These are phyloP conservation scores for Nitzschia sp. DNA, from an alignment of 108 stramenopile genomes.

Conservation along the genomic window DNA sequence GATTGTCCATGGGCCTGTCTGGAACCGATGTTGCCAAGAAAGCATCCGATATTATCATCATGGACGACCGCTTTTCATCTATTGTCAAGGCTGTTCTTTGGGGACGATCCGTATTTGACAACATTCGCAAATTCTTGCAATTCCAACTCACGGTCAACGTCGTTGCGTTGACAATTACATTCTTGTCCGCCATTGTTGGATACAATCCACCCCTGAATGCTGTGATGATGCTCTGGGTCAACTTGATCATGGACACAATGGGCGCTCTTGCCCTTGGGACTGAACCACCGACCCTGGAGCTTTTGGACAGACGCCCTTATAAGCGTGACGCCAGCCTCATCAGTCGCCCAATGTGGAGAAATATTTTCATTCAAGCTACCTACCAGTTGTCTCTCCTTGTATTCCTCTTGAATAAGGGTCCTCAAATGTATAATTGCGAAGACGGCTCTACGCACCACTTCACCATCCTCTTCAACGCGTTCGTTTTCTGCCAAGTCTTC, in stretches of 20 bases:
- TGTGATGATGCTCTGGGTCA: slow-evolving; percentile 99
- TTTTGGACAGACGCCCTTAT: slow-evolving; percentile 83
- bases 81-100: slow-evolving; percentile 97
- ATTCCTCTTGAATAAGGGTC: slow-evolving; percentile 62
- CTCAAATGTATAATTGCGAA: slow-evolving; percentile 60
- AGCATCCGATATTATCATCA: slow-evolving; percentile 98
- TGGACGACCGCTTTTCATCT: slow-evolving; percentile 99
- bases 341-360: slow-evolving; percentile 82
- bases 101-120: slow-evolving; percentile 98
- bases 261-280: slow-evolving; percentile 98
- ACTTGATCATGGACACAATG: slow-evolving; percentile 98
- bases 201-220: slow-evolving; percentile 96
- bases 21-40: slow-evolving; percentile 99
- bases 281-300: slow-evolving; percentile 85
- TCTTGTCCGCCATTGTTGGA: slow-evolving; percentile 92
- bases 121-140: slow-evolving; percentile 98
- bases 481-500: slow-evolving; percentile 92
- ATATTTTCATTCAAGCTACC: slow-evolving; percentile 79
- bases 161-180: slow-evolving; percentile 95
- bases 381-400: slow-evolving; percentile 74
- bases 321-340: slow-evolving; percentile 72
- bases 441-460: slow-evolving; percentile 77
- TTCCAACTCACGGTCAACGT: slow-evolving; percentile 98
- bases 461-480: slow-evolving; percentile 94
- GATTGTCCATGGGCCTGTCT: slow-evolving; percentile 95